phyloP scores from a whole-genome alignment of 495 filamentous ascomycete species.

The Venustampulla echinocandica region DNA sequence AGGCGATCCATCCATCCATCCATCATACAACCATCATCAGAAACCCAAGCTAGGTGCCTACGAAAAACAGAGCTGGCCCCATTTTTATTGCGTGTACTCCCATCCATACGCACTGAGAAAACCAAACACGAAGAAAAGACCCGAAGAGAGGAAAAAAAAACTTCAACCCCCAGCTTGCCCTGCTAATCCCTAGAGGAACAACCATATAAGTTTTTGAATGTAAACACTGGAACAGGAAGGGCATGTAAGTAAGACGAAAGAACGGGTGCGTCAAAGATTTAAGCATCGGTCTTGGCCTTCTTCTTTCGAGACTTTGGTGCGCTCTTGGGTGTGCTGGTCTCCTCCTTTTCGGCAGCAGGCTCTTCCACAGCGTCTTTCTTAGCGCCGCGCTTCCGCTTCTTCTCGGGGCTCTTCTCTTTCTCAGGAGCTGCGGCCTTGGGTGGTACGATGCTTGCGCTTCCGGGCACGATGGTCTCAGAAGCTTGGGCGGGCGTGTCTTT shows the following conservation, averaged over 20 bases:
- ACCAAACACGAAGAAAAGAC: background rate
- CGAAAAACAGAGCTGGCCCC: background rate
- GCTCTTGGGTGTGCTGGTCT: constrained; percentile 41
- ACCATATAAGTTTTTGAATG: background rate
- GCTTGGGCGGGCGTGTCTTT: constrained; percentile 30
- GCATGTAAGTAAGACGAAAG: too few relatives aligned
- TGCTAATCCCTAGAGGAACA: background rate
- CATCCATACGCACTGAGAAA: background rate
- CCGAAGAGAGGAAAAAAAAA: background rate
- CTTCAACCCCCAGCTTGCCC: background rate
- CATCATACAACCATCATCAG: constrained; percentile 2
- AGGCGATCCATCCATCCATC: constrained; percentile 1
- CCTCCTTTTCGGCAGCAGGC: constrained; percentile 31
- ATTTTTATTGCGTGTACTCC: background rate
- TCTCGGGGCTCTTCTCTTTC: constrained; percentile 31
- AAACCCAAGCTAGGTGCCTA: background rate
- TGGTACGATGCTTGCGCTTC: constrained; percentile 23
- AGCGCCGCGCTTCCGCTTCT: constrained; percentile 31
- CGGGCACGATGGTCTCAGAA: constrained; percentile 27
- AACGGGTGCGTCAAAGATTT: constrained; percentile 5
- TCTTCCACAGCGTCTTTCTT: constrained; percentile 37
- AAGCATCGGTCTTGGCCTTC: constrained; percentile 21
- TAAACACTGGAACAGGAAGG: background rate
- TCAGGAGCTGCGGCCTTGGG: constrained; percentile 21
- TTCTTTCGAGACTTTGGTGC: constrained; percentile 22